These are phyloP conservation scores for Exophiala phaeomuriformis DNA, from an alignment of 2,329 filamentous ascomycete genomes.

Conservation along the genomic window DNA sequence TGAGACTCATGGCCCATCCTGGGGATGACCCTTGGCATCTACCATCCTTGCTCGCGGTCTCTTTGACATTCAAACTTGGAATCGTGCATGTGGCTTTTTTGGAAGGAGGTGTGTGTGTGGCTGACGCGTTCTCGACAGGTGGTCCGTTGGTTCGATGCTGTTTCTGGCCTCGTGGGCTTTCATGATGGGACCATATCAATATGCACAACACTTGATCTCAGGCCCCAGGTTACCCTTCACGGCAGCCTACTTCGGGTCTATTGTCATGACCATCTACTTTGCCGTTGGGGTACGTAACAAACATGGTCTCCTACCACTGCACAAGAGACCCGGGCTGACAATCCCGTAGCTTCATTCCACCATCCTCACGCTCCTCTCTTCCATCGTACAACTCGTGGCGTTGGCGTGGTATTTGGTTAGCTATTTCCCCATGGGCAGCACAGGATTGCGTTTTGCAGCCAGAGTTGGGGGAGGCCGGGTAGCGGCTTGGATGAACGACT, in stretches of 20 bases:
- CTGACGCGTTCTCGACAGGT: slow-evolving; percentile 52
- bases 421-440: slow-evolving; percentile 96
- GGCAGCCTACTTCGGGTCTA: slow-evolving; percentile 88
- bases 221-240: slow-evolving; percentile 84
- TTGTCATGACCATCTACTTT: slow-evolving; percentile 83
- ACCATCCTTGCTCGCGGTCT: slow-evolving; percentile 5
- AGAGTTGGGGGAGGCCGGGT: slow-evolving; percentile 78
- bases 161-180: slow-evolving; percentile 91
- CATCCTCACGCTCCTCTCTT: slow-evolving; percentile 74
- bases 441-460: slow-evolving; percentile 76
- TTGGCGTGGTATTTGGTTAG: slow-evolving; percentile 90
- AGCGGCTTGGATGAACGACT: slow-evolving; percentile 57
- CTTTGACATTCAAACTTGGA: slow-evolving; percentile 6
- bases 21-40: slow-evolving; percentile 8
- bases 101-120: slow-evolving; percentile 17
- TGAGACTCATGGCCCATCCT: slow-evolving; percentile 7
- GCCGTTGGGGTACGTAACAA: slow-evolving; percentile 68
- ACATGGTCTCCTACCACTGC: slow-evolving; percentile 56
- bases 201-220: slow-evolving; percentile 76
- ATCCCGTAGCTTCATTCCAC: slow-evolving; percentile 84
- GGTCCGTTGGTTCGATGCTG: slow-evolving; percentile 84
- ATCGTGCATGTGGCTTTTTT: slow-evolving; percentile 14
- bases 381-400: slow-evolving; percentile 73
- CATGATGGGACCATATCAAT: slow-evolving; percentile 82
- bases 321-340: slow-evolving; percentile 91